A percentile compares a stretch with the other conserved stretches of the same genome.
Evolutionary conservation across 768 basidiomycete genomes (phyloP).

Genomic region (Leccinum variicolor): DNA sequence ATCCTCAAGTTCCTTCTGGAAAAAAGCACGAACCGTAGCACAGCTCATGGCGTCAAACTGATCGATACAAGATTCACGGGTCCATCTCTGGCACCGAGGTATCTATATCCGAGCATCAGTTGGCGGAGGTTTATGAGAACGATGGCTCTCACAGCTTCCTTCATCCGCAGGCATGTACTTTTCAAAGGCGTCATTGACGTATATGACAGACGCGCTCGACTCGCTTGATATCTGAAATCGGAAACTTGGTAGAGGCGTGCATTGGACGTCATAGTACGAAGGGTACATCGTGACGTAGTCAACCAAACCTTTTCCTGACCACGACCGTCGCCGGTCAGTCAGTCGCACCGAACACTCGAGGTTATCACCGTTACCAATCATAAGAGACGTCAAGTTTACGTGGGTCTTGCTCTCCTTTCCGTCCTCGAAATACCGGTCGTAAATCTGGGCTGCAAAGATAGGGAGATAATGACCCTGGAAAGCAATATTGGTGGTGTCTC

Average conservation of each 20-base stretch:
- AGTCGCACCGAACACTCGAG: neutral
- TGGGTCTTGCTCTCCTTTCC: too few relatives aligned
- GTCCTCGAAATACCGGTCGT: too few relatives aligned
- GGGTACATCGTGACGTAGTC: slow-evolving; percentile 37
- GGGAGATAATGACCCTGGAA: slow-evolving; percentile 37
- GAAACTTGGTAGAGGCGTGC: slow-evolving; percentile 46
- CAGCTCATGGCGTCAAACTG: slow-evolving; percentile 67
- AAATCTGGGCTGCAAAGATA: slow-evolving; percentile 32
- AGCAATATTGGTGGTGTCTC: slow-evolving; percentile 19
- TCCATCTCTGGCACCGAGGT: slow-evolving; percentile 62
- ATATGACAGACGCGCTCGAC: neutral
- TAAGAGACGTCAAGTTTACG: slow-evolving; percentile 2
- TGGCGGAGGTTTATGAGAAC: neutral
- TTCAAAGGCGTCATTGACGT: neutral
- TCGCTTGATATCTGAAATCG: slow-evolving; percentile 36
- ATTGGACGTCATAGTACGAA: slow-evolving; percentile 52
- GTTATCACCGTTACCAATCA: slow-evolving; percentile 38
- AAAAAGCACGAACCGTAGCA: slow-evolving; percentile 62
- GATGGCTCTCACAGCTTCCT: slow-evolving; percentile 32
- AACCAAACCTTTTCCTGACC: slow-evolving; percentile 41
- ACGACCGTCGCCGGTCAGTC: neutral
- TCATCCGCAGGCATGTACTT: slow-evolving; percentile 41
- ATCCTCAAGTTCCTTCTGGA: slow-evolving; percentile 38
- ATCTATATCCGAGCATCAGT: slow-evolving; percentile 39
- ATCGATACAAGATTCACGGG: slow-evolving; percentile 59